Evolutionary conservation across 148 eudicot species (phyloP), one percentile per base, ranked within the genome.

Genomic region (Rheum nobile): DNA sequence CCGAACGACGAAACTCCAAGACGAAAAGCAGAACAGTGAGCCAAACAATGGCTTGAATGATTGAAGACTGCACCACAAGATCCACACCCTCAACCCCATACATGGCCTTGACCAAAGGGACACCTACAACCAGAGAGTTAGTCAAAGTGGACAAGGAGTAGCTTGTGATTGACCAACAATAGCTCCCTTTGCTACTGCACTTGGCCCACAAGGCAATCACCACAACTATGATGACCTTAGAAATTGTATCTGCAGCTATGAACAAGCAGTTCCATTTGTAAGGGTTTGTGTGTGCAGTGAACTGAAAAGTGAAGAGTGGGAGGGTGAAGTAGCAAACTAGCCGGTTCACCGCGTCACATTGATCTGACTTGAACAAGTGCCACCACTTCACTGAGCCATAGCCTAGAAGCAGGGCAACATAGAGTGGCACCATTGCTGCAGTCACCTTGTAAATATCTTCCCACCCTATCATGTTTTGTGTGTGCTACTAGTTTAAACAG

Each of bases 371-470:
- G 74, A 90, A 88, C 0, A 92, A 77, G 19, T 72, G 82, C 91
- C 96, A 88, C 93, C 93, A 90, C 31, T 79, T 90, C 2, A 92
- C 84, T 0, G 98, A 90, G 0, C 85, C 89, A 61, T 90, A 92
- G 0, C 98, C 98, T 72, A 92, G 42, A 5, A 83, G 35, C 39
- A 92, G 50, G 0, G 98, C 98, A 1, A 85, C 83, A 71, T 92
- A 92, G 10, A 92, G 92, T 8, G 98, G 98, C 8, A 81, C 88
- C 81, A 84, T 87, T 50, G 93, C 98, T 52, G 76, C 89, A 19
- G 87, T 77, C 37, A 92, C 96, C 80, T 92, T 92, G 75, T 86
- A 88, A 14, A 90, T 78, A 72, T 92, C 98, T 32, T 84, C 89
- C 87, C 85, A 84, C 59, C 85, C 86, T 61, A 90, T 92, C 98